Percentiles rank a stretch among this genome's conserved stretches.
Evolutionary conservation across 1,139 yeast genomes (phyloP).

Genomic region (Candida buenavistaensis): DNA sequence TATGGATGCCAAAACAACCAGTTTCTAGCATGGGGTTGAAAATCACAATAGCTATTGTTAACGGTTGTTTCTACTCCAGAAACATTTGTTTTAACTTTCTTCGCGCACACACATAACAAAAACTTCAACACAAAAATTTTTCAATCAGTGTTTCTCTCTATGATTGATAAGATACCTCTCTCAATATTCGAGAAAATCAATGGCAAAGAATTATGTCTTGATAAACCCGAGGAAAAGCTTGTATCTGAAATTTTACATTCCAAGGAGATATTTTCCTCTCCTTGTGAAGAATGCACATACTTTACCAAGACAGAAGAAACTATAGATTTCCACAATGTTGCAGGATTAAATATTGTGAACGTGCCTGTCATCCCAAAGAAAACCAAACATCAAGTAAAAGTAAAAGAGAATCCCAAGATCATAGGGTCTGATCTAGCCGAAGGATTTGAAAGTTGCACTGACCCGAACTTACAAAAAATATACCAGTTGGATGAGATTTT

Average conservation of each 20-base stretch:
- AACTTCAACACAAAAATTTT: not conserved
- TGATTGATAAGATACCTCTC: not conserved
- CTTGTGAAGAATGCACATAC: slow-evolving; percentile 8
- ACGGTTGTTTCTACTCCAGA: too few species aligned
- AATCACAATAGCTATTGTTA: too few species aligned
- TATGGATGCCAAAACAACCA: too few species aligned
- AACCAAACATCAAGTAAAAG: slow-evolving; percentile 6
- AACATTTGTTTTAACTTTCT: too few species aligned
- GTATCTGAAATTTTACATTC: not conserved
- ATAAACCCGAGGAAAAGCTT: not conserved
- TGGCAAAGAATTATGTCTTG: not conserved
- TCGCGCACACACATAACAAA: too few species aligned
- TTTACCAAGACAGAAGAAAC: slow-evolving; percentile 9
- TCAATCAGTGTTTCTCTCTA: not conserved
- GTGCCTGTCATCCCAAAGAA: slow-evolving; percentile 6
- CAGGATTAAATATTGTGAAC: slow-evolving; percentile 10
- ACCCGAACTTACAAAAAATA: slow-evolving; percentile 14
- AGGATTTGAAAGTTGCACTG: slow-evolving; percentile 18
- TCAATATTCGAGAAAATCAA: not conserved
- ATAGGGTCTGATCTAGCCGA: slow-evolving; percentile 21
- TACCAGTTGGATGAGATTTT: slow-evolving; percentile 23
- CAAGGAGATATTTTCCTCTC: not conserved
- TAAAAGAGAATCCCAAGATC: slow-evolving; percentile 10
- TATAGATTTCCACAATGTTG: slow-evolving; percentile 6
- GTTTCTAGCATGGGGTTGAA: too few species aligned